These are phyloP conservation scores for Areca catechu DNA, from an alignment of 176 grass and related monocot genomes.

Conservation along the genomic window DNA sequence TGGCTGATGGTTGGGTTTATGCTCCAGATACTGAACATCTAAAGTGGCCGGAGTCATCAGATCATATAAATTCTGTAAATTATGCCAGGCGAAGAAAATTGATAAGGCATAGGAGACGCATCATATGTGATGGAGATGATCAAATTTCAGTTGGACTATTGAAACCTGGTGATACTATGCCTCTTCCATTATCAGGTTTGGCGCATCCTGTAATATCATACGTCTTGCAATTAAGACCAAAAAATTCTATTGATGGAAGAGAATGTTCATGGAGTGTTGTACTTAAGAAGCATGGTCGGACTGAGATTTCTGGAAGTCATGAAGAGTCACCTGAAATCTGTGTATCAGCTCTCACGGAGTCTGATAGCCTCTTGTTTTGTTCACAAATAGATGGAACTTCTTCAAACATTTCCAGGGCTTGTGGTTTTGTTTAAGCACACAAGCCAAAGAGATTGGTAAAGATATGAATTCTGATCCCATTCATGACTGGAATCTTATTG, in stretches of 20 bases:
- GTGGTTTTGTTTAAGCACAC: conserved; percentile 86
- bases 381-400: conserved; percentile 45
- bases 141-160: conserved; percentile 60
- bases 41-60: conserved; percentile 19
- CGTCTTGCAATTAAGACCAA: conserved; percentile 58
- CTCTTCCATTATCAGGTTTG: conserved; percentile 60
- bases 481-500: conserved; percentile 76
- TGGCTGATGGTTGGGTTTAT: conserved; percentile 40
- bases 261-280: conserved; percentile 75
- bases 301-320: conserved; percentile 35
- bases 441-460: conserved; percentile 90
- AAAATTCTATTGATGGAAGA: conserved; percentile 22
- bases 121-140: conserved; percentile 31
- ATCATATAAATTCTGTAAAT: conserved; percentile 3
- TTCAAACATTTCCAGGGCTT: conserved; percentile 46
- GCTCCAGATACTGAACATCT: conserved; percentile 23
- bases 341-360: conserved; percentile 77
- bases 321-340: conserved; percentile 52
- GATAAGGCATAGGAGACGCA: conserved; percentile 30
- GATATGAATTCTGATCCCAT: conserved; percentile 71
- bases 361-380: conserved; percentile 75
- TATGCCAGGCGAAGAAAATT: conserved; percentile 34
- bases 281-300: conserved; percentile 46
- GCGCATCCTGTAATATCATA: conserved; percentile 51
- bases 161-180: conserved; percentile 49